Evolutionary conservation across 2,329 filamentous ascomycete genomes (phyloP).

Genomic region (Cytospora paraplurivora): DNA sequence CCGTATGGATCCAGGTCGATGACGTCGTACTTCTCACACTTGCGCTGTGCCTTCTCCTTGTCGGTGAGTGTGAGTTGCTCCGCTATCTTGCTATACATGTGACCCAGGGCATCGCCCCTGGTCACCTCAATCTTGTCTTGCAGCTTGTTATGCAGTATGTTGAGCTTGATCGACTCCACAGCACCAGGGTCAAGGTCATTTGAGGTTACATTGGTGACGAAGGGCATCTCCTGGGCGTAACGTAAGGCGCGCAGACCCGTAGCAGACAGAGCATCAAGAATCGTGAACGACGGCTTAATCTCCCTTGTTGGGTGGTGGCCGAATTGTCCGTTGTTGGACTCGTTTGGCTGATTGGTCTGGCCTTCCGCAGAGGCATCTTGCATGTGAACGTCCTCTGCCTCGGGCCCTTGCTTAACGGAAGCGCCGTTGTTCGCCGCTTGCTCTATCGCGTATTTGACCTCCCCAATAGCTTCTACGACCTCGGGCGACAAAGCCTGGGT

Average conservation of each 20-base stretch:
- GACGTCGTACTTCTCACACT: conserved; percentile 72
- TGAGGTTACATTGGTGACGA: conserved; percentile 77
- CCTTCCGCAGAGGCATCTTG: conserved; percentile 12
- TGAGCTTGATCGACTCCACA: conserved; percentile 78
- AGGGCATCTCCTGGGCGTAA: conserved; percentile 89
- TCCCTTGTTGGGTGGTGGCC: conserved; percentile 32
- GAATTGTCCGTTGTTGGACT: not conserved
- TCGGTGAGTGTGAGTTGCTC: conserved; percentile 49
- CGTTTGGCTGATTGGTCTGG: conserved; percentile 8
- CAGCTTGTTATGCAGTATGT: conserved; percentile 81
- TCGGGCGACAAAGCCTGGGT: not conserved
- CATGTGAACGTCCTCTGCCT: not conserved
- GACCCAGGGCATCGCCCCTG: conserved; percentile 80
- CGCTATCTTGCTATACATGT: conserved; percentile 81
- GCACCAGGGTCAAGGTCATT: conserved; percentile 85
- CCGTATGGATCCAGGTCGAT: conserved; percentile 97
- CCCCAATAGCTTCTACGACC: not conserved
- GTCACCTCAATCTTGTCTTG: conserved; percentile 70
- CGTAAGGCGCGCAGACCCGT: conserved; percentile 88
- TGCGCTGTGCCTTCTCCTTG: conserved; percentile 42
- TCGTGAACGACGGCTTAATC: conserved; percentile 62
- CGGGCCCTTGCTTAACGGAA: not conserved
- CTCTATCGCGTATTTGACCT: not conserved
- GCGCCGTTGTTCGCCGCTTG: not conserved
- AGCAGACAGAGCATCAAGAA: conserved; percentile 92